A percentile compares a stretch with the other conserved stretches of the same genome.
Conservation (phyloP, 148 eudicot species). For the Amaranthus cruentus region DNA sequence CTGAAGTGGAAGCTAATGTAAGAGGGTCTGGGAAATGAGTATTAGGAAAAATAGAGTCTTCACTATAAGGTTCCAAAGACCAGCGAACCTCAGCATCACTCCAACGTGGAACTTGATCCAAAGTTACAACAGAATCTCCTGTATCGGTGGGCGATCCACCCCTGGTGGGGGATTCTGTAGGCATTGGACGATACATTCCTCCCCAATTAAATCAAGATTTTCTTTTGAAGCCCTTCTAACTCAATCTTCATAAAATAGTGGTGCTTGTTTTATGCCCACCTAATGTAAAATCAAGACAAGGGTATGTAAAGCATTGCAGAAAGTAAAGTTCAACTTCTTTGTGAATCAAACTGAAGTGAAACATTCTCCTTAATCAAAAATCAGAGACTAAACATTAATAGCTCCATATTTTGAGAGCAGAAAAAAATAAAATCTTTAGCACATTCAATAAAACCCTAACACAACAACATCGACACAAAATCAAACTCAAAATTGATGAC, state of each 20-base stretch:
- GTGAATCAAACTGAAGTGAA: not conserved
- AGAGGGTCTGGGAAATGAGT: conserved; percentile 79
- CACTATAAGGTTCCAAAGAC: conserved; percentile 52
- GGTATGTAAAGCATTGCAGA: conserved; percentile 14
- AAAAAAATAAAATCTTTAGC: not conserved
- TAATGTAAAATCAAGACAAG: conserved; percentile 14
- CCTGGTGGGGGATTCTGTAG: conserved; percentile 52
- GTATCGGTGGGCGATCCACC: conserved; percentile 74
- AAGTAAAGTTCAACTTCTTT: conserved; percentile 6
- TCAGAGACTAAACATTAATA: conserved; percentile 1
- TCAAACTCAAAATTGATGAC: conserved; percentile 8
- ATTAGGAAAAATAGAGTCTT: conserved; percentile 43
- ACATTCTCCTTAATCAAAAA: not conserved
- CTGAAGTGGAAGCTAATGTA: conserved; percentile 58
- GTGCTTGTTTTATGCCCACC: conserved; percentile 14
- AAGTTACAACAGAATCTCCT: conserved; percentile 71
- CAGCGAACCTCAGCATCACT: conserved; percentile 68
- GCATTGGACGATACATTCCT: conserved; percentile 52
- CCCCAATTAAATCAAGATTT: conserved; percentile 19
- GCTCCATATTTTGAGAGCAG: not conserved
- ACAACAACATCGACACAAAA: not conserved
- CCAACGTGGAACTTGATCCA: conserved; percentile 97
- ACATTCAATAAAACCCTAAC: not conserved
- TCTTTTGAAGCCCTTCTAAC: conserved; percentile 15
- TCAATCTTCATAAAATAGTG: conserved; percentile 5